Conservation (phyloP, 73 alveolate species). For the Symbiodinium pilosum region DNA sequence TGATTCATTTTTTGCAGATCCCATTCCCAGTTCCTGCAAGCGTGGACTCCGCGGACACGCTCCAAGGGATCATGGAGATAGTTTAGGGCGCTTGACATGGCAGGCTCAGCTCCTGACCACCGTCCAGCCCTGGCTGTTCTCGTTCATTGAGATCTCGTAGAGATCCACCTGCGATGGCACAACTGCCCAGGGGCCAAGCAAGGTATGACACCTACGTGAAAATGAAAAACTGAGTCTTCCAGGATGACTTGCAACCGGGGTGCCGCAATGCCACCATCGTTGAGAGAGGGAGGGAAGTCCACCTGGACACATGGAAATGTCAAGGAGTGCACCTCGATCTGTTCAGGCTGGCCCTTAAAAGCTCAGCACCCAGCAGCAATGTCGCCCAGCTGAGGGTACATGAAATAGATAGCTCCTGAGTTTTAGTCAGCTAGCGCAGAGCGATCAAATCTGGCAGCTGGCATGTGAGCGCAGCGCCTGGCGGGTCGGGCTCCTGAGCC, state of each 20-base stretch:
- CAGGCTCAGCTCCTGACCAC: slow-evolving; percentile 31
- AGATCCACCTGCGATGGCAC: slow-evolving; percentile 43
- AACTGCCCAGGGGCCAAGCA: too few relatives aligned
- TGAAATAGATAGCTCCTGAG: slow-evolving; percentile 73
- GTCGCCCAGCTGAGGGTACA: slow-evolving; percentile 58
- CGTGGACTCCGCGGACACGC: too few relatives aligned
- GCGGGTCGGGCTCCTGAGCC: slow-evolving; percentile 74
- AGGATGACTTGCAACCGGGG: not conserved
- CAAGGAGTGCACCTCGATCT: too few relatives aligned
- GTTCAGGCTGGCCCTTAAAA: too few relatives aligned
- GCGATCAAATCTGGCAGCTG: not conserved
- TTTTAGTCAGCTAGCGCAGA: not conserved
- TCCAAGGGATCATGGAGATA: too few relatives aligned
- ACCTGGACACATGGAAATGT: not conserved
- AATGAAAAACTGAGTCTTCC: too few relatives aligned
- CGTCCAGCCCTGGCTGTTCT: slow-evolving; percentile 61
- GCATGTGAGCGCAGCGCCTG: too few relatives aligned
- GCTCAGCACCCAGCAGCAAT: not conserved
- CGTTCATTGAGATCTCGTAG: slow-evolving; percentile 68
- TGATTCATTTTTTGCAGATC: too few relatives aligned
- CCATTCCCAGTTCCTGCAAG: too few relatives aligned
- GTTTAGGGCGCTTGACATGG: too few relatives aligned
- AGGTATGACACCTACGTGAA: too few relatives aligned
- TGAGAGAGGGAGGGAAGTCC: slow-evolving; percentile 80
- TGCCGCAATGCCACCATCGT: slow-evolving; percentile 46